phyloP scores from a whole-genome alignment of 176 grass and related monocot genomes.

The Poa annua region DNA sequence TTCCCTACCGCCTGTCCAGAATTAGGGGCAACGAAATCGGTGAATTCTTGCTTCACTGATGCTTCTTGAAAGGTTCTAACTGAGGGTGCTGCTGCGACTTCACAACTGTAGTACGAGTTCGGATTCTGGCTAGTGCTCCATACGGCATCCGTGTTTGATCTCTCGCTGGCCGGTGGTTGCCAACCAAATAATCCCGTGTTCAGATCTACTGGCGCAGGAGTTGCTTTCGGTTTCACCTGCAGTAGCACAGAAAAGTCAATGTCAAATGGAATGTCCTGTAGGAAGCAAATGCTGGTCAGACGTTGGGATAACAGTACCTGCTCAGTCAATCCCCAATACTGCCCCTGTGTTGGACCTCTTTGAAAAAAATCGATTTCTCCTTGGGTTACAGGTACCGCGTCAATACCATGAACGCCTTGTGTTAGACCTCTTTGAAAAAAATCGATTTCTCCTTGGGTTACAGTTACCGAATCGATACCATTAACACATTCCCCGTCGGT shows the following conservation, averaged over 20 bases:
- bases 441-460: conserved; percentile 36
- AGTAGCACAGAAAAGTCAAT: background rate
- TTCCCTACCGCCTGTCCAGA: conserved; percentile 46
- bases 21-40: conserved; percentile 45
- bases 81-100: conserved; percentile 25
- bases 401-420: conserved; percentile 7
- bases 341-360: conserved; percentile 32
- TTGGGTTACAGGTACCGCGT: conserved; percentile 34
- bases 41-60: conserved; percentile 48
- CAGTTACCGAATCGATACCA: conserved; percentile 25
- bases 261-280: conserved; percentile 16
- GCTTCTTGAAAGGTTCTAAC: conserved; percentile 32
- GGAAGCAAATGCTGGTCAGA: background rate
- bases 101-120: conserved; percentile 31
- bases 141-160: conserved; percentile 8
- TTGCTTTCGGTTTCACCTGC: conserved; percentile 38
- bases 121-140: conserved; percentile 35
- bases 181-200: conserved; percentile 35
- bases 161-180: conserved; percentile 40
- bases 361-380: conserved; percentile 29
- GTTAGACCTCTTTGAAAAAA: conserved; percentile 36
- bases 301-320: conserved; percentile 45
- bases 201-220: conserved; percentile 20
- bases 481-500: background rate
- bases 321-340: conserved; percentile 40